A percentile compares a stretch with the other conserved stretches of the same genome.
These are phyloP conservation scores for Ophiostoma perfectum DNA, from an alignment of 2,329 filamentous ascomycete genomes.

Conservation along the genomic window DNA sequence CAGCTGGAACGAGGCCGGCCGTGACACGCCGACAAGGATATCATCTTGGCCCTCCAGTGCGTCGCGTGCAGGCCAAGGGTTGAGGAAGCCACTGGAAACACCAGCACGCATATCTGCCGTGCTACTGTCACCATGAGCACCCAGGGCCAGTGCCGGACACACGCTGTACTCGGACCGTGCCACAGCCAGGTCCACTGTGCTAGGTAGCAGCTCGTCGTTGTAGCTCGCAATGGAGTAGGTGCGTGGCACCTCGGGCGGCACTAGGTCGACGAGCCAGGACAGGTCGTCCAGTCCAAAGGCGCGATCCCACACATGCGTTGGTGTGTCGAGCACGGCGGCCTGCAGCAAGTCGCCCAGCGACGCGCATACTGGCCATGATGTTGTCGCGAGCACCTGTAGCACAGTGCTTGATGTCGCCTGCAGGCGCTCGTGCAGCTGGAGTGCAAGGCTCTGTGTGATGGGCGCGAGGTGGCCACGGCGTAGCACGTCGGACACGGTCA, in stretches of 20 bases:
- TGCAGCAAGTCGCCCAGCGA: conserved; percentile 48
- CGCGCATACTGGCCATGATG: conserved; percentile 48
- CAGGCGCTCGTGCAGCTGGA: conserved; percentile 45
- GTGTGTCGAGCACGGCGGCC: conserved; percentile 44
- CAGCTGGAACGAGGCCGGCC: conserved; percentile 48
- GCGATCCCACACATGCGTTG: conserved; percentile 45
- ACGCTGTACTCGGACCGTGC: conserved; percentile 48
- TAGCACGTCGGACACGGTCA: conserved; percentile 46
- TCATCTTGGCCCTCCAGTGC: conserved; percentile 13
- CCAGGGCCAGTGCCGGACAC: conserved; percentile 39
- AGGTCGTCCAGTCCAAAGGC: conserved; percentile 43
- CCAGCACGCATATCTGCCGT: conserved; percentile 36
- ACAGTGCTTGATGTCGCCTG: conserved; percentile 47
- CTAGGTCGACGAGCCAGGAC: conserved; percentile 43
- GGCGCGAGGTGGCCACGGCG: conserved; percentile 48
- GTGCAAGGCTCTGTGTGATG: conserved; percentile 46
- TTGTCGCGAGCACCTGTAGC: conserved; percentile 44
- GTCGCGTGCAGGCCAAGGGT: conserved; percentile 38
- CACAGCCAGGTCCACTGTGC: conserved; percentile 47
- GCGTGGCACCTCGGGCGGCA: conserved; percentile 46
- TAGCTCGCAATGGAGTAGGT: conserved; percentile 51
- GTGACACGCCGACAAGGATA: conserved; percentile 47
- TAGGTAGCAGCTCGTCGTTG: conserved; percentile 46
- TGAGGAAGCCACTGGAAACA: conserved; percentile 51
- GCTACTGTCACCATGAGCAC: conserved; percentile 30